Evolutionary conservation across 352 stramenopile genomes (phyloP).

Genomic region (Aphanomyces cochlioides): DNA sequence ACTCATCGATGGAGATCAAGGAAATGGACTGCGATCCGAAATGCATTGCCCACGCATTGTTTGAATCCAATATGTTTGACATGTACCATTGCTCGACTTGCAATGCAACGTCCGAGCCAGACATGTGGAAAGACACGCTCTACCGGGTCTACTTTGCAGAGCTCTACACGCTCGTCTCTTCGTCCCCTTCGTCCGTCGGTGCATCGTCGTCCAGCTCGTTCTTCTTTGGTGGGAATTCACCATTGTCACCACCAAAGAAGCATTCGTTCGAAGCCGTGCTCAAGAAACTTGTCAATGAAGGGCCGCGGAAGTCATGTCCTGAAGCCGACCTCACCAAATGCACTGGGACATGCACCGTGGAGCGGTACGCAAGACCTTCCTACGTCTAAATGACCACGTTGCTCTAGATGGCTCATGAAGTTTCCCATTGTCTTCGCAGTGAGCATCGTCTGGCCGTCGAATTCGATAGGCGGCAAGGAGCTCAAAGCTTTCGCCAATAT

Average conservation of each 20-base stretch:
- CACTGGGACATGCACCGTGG: slow-evolving; percentile 4
- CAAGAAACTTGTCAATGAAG: slow-evolving; percentile 22
- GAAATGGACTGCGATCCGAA: slow-evolving; percentile 73
- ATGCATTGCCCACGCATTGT: slow-evolving; percentile 74
- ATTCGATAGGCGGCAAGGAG: slow-evolving; percentile 57
- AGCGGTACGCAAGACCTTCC: slow-evolving; percentile 10
- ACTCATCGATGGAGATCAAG: slow-evolving; percentile 27
- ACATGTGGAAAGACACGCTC: slow-evolving; percentile 83
- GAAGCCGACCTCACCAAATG: slow-evolving; percentile 13
- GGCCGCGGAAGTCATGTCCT: slow-evolving; percentile 15
- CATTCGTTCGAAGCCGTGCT: slow-evolving; percentile 23
- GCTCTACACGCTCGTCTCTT: slow-evolving; percentile 15
- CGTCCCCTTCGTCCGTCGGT: no score
- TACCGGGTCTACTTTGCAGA: slow-evolving; percentile 66
- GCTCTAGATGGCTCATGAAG: slow-evolving; percentile 63
- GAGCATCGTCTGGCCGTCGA: slow-evolving; percentile 79
- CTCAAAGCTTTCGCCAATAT: slow-evolving; percentile 41
- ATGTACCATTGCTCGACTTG: slow-evolving; percentile 59
- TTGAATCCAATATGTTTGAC: slow-evolving; percentile 87
- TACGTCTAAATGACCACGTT: neutral
- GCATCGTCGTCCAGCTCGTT: neutral
- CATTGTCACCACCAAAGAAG: neutral
- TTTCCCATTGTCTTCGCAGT: slow-evolving; percentile 82
- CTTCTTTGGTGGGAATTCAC: slow-evolving; percentile 8
- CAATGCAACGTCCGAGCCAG: slow-evolving; percentile 57